These are phyloP conservation scores for Penicillium paxilli DNA, from an alignment of 495 filamentous ascomycete species.

Conservation along the genomic window DNA sequence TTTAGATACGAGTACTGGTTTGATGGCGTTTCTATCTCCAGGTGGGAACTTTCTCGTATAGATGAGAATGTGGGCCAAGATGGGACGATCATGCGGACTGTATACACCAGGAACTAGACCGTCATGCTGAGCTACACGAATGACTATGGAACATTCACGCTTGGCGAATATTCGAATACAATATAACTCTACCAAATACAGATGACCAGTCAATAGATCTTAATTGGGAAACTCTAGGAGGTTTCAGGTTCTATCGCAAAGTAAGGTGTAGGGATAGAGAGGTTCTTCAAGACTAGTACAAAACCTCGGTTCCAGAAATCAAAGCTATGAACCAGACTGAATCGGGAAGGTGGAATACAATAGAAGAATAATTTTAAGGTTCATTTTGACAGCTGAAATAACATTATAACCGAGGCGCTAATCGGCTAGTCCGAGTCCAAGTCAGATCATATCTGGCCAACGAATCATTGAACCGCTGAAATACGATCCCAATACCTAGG, in stretches of 20 bases:
- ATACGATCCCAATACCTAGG: neutral
- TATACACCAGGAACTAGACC: constrained; percentile 2
- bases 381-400: neutral
- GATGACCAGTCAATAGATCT: neutral
- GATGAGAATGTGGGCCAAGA: neutral
- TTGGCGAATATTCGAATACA: no score
- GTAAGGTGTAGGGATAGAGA: neutral
- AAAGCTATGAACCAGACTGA: neutral
- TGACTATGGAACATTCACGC: no score
- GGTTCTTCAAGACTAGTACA: neutral
- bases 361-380: neutral
- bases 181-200: neutral
- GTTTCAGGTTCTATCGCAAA: neutral
- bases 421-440: neutral
- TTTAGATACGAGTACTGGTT: constrained; percentile 31
- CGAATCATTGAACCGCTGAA: neutral
- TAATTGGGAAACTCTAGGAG: neutral
- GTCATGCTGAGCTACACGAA: no score
- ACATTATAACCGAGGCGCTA: neutral
- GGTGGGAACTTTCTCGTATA: constrained; percentile 23
- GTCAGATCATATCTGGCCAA: neutral
- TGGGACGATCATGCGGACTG: neutral
- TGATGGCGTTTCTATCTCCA: constrained; percentile 31
- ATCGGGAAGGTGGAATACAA: neutral
- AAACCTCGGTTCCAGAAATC: neutral